Evolutionary conservation across 352 stramenopile species (phyloP).

Genomic region (Globisporangium middletonii): DNA sequence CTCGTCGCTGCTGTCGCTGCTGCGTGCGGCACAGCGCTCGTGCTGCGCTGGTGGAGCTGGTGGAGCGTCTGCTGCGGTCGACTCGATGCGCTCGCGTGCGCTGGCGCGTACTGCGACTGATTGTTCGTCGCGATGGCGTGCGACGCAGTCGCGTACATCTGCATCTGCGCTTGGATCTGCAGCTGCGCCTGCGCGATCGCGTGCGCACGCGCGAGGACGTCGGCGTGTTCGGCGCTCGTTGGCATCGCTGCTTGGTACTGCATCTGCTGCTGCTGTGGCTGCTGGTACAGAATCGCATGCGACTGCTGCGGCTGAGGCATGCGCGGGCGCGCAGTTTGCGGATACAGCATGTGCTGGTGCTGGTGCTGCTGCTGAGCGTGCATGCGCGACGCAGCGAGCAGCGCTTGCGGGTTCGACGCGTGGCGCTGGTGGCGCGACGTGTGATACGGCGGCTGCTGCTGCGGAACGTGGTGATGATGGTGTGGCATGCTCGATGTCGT

Average conservation of each 20-base stretch:
- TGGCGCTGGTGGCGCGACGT: conserved; percentile 6
- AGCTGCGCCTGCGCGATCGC: conserved; percentile 21
- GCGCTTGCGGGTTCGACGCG: conserved; percentile 2
- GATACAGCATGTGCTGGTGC: neutral
- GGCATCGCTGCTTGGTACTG: neutral
- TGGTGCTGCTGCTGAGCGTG: conserved; percentile 1
- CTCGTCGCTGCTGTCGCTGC: conserved; percentile 2
- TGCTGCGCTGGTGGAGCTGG: conserved; percentile 19
- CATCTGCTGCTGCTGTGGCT: neutral
- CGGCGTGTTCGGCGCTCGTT: conserved; percentile 6
- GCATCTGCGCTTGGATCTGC: conserved; percentile 33
- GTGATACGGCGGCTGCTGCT: neutral
- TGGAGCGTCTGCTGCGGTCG: conserved; percentile 17
- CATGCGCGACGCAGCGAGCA: conserved; percentile 4
- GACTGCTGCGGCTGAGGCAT: neutral
- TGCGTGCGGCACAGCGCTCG: conserved; percentile 6
- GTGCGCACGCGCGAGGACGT: conserved; percentile 20
- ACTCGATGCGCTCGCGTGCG: conserved; percentile 3
- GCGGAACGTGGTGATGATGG: conserved; percentile 1
- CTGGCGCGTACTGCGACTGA: conserved; percentile 16
- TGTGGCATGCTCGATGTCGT: conserved; percentile 10
- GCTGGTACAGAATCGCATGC: neutral
- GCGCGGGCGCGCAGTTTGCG: neutral
- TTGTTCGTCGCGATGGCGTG: conserved; percentile 2
- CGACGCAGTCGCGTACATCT: conserved; percentile 18